A percentile compares a stretch with the other conserved stretches of the same genome.
phyloP scores from a whole-genome alignment of 2,329 filamentous ascomycete species.

The Chalaropsis thielavioides region DNA sequence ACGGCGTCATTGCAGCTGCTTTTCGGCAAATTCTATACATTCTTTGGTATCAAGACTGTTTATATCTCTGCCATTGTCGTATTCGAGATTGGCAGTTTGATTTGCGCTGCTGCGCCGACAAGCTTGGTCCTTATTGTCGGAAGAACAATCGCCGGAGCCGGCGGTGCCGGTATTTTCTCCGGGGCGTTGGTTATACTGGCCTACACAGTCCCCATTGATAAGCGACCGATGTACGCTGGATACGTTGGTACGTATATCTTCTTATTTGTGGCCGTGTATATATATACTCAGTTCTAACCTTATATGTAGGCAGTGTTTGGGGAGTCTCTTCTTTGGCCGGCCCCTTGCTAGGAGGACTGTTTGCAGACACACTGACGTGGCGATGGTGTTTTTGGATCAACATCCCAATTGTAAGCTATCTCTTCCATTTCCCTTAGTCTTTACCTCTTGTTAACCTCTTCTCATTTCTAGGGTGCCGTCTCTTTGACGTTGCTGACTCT shows the following conservation, averaged over 20 bases:
- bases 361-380: slow-evolving; percentile 22
- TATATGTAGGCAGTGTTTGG: slow-evolving; percentile 25
- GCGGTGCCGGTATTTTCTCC: slow-evolving; percentile 33
- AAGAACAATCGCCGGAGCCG: slow-evolving; percentile 27
- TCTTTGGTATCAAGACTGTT: slow-evolving; percentile 30
- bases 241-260: slow-evolving; percentile 10
- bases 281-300: slow-evolving; percentile 20
- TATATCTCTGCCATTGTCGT: slow-evolving; percentile 28
- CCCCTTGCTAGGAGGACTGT: slow-evolving; percentile 21
- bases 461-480: slow-evolving; percentile 8
- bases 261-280: slow-evolving; percentile 14
- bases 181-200: slow-evolving; percentile 31
- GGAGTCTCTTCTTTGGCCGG: slow-evolving; percentile 26
- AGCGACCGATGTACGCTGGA: slow-evolving; percentile 27
- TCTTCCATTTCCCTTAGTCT: not conserved
- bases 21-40: slow-evolving; percentile 32
- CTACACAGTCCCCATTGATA: slow-evolving; percentile 25
- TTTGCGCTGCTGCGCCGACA: slow-evolving; percentile 27
- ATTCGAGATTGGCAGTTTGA: slow-evolving; percentile 31
- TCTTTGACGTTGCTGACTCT: slow-evolving; percentile 9
- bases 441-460: not conserved
- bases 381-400: slow-evolving; percentile 26
- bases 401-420: slow-evolving; percentile 22
- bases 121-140: slow-evolving; percentile 26
- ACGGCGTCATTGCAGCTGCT: slow-evolving; percentile 28